These are phyloP conservation scores for Talaromyces sp. DNA, from an alignment of 2,329 filamentous ascomycete species.

Conservation along the genomic window DNA sequence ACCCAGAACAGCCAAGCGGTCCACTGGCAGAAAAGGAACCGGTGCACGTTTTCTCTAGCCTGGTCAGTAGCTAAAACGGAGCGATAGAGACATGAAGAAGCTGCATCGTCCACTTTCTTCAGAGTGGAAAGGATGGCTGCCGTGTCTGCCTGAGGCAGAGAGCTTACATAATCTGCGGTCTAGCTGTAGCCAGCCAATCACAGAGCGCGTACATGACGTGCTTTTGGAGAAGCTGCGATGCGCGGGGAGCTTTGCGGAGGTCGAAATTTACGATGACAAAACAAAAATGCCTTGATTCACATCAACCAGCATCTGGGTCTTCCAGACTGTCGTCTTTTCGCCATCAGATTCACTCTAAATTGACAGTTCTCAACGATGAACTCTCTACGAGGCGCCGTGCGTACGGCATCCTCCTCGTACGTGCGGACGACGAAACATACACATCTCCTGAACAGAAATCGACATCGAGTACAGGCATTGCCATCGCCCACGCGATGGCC, in stretches of 20 bases:
- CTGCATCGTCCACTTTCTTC: no score
- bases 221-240: conserved; percentile 10
- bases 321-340: not conserved
- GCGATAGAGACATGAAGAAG: no score
- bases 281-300: not conserved
- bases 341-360: not conserved
- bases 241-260: conserved; percentile 36
- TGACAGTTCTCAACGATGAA: conserved; percentile 15
- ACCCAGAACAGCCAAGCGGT: not conserved
- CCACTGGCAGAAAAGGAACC: not conserved
- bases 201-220: conserved; percentile 8
- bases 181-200: conserved; percentile 5
- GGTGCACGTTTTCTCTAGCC: not conserved
- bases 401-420: conserved; percentile 15
- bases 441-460: not conserved
- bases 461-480: not conserved
- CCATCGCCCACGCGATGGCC: conserved; percentile 1
- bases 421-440: conserved; percentile 11
- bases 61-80: no score
- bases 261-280: not conserved
- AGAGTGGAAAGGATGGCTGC: no score
- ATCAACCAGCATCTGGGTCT: not conserved
- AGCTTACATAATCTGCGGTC: not conserved
- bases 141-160: not conserved
- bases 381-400: conserved; percentile 16